A percentile compares a stretch with the other conserved stretches of the same genome.
Evolutionary conservation across 208 protist species (phyloP).

Genomic region (Acanthamoeba lugdunensis): DNA sequence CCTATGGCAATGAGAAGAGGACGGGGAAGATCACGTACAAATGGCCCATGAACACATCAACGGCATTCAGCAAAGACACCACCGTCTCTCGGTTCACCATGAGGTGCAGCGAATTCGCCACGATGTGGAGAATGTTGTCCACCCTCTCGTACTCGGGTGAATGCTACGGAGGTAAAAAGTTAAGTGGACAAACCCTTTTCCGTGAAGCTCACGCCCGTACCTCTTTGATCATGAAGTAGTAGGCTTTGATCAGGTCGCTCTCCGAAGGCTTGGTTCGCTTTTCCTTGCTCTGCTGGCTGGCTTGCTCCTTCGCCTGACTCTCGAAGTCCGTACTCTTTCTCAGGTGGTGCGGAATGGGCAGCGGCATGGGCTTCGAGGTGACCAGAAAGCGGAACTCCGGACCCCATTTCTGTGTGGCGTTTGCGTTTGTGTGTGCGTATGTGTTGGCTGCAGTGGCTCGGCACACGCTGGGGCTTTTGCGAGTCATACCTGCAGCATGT

Average conservation of each 20-base stretch:
- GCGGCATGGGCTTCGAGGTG: conserved; percentile 49
- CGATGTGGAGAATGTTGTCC: conserved; percentile 56
- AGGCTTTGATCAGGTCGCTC: conserved; percentile 53
- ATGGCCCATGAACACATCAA: conserved; percentile 67
- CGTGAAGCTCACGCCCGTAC: not conserved
- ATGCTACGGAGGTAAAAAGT: not conserved
- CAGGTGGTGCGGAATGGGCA: conserved; percentile 17
- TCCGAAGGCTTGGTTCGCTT: not conserved
- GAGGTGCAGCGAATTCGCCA: conserved; percentile 40
- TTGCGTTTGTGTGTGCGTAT: not conserved
- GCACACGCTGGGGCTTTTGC: not conserved
- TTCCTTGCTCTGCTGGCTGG: not conserved
- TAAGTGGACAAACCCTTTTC: not conserved
- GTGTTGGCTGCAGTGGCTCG: not conserved
- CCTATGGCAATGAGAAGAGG: not conserved
- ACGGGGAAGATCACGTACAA: conserved; percentile 51
- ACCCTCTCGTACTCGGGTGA: conserved; percentile 72
- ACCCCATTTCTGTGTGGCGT: conserved; percentile 34
- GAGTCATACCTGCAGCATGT: conserved; percentile 47
- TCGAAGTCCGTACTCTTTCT: not conserved
- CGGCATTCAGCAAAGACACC: conserved; percentile 59
- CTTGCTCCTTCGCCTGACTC: not conserved
- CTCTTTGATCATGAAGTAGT: conserved; percentile 73
- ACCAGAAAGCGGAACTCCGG: conserved; percentile 34
- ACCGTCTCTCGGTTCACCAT: conserved; percentile 62